Evolutionary conservation across 1,284 basidiomycete species (phyloP), one percentile per base, ranked within the genome.

Genomic region (Irpex rosettiformis): DNA sequence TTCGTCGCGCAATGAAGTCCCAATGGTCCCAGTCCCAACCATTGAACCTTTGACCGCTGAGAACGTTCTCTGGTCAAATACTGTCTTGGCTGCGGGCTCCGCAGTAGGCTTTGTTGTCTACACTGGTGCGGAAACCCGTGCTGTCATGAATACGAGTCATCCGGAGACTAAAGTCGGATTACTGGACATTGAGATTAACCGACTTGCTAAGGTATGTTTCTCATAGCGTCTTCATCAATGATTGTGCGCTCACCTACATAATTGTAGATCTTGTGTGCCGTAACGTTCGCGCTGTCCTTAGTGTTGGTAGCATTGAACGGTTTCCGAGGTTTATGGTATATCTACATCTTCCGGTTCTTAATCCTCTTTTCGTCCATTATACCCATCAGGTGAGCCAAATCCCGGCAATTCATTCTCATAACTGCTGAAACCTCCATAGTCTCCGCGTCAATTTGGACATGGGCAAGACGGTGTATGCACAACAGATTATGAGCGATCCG

Each of bases 341-440:
- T 98, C 65, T 98, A 98, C 69, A 88, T 98, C 28, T 92, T 98
- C 75, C 86, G 97, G 29, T 99, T 99, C 73, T 80, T 99, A 58
- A 99, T 99, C 69, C 80, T 99, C 3, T 99, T 99, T 73, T 97
- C 94, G 47, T 96, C 94, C 18, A 99, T 99, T 73, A 99, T 99
- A 68, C 97, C 97, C 25, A 99, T 99, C 77, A 96, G 93, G 94
- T 93, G 53, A 61, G 88, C 73, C 25, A 21, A 30, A 8, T 25
- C 45, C 13, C 11, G 27, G 2, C 25, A 7, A n/a, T n/a, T 5
- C 8, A n/a, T 10, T 3, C 11, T 16, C 21, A 4, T 28, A 28
- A 13, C 25, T 51, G 28, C 21, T 51, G 25, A 25, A 4, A 2
- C 21, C n/a, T 47, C 22, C 47, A 11, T 58, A 98, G 94, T 80